Evolutionary conservation across 2,329 filamentous ascomycete genomes (phyloP), one percentile per base, ranked within the genome.

Genomic region (Colletotrichum sp.): DNA sequence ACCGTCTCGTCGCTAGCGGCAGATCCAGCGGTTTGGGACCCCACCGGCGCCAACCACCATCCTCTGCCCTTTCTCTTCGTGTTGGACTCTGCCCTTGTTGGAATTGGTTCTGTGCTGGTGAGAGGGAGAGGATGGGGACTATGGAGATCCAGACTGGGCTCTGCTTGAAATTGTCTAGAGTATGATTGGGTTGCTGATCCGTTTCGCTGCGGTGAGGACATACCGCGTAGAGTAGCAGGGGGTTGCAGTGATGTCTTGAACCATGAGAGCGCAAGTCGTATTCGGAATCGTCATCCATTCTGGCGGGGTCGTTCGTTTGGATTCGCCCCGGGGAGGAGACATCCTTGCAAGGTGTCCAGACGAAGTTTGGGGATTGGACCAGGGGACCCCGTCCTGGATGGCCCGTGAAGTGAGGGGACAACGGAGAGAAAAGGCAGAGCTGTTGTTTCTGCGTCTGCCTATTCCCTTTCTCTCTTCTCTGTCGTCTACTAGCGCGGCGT

Each of bases 261-360:
- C 39, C 39, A 49, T 49, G 39, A 11, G 39, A 5, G 39, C 9
- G 12, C 39, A n/a, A 49, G 44, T 64, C 62, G 62, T 64, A 39
- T 64, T 64, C 62, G 62, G 55, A 59, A 59, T 39, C 62, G n/a
- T 64, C 30, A 32, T 64, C 32, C 61, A 36, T 59, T 30, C 25
- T 30, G 25, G 27, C 55, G 22, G 55, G 27, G 55, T 59, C 44
- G 44, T 52, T 52, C 44, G 44, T 52, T 52, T 52, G 44, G 44
- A 52, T 52, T 52, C 44, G 44, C 44, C 44, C 44, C 44, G 44
- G 44, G 44, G 19, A 49, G 39, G 25, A 27, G 55, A 4, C 2
- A 59, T 59, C 55, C 55, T 30, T 59, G 55, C 27, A 59, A 27
- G 22, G 55, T 16, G 55, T 59, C 16, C 55, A 30, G 22, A 30